A percentile compares a stretch with the other conserved stretches of the same genome.
phyloP scores from a whole-genome alignment of 192 early-diverging fungal species.

The Entomortierella parvispora region DNA sequence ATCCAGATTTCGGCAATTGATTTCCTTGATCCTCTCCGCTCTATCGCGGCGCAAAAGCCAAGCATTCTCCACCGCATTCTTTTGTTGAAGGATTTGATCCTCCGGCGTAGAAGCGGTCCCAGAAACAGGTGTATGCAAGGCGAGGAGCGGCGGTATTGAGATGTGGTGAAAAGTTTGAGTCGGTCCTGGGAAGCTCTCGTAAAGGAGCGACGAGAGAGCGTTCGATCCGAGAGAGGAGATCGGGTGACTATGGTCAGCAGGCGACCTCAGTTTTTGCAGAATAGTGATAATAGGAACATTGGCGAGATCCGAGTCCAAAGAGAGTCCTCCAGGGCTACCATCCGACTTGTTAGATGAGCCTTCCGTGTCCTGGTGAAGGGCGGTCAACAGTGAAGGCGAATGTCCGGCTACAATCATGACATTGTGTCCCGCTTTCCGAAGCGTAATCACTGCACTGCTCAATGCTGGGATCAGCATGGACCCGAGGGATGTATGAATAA shows the following conservation, averaged over 20 bases:
- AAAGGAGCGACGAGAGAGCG: constrained; percentile 19
- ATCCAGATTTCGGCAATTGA: constrained; percentile 58
- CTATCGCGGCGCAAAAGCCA: constrained; percentile 48
- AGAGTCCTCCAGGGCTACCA: constrained; percentile 4
- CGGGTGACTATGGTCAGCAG: constrained; percentile 10
- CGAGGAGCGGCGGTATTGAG: constrained; percentile 26
- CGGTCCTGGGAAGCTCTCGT: constrained; percentile 40
- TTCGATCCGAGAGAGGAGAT: background rate
- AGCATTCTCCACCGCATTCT: constrained; percentile 24
- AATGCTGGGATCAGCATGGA: constrained; percentile 50
- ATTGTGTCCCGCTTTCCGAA: constrained; percentile 52
- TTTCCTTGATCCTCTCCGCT: constrained; percentile 48
- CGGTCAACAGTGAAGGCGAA: constrained; percentile 48
- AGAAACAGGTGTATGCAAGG: background rate
- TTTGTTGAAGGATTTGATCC: constrained; percentile 5
- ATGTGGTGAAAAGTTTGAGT: constrained; percentile 37
- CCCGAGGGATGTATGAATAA: constrained; percentile 53
- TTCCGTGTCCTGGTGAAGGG: constrained; percentile 6
- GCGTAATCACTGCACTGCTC: constrained; percentile 55
- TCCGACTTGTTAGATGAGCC: background rate
- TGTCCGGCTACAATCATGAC: constrained; percentile 61
- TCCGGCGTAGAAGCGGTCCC: no score
- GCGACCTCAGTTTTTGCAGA: constrained; percentile 39
- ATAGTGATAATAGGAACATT: constrained; percentile 30
- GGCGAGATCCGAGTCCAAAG: constrained; percentile 18